Evolutionary conservation across 768 basidiomycete genomes (phyloP), one percentile per base, ranked within the genome.

Genomic region (Harrya chromipes): DNA sequence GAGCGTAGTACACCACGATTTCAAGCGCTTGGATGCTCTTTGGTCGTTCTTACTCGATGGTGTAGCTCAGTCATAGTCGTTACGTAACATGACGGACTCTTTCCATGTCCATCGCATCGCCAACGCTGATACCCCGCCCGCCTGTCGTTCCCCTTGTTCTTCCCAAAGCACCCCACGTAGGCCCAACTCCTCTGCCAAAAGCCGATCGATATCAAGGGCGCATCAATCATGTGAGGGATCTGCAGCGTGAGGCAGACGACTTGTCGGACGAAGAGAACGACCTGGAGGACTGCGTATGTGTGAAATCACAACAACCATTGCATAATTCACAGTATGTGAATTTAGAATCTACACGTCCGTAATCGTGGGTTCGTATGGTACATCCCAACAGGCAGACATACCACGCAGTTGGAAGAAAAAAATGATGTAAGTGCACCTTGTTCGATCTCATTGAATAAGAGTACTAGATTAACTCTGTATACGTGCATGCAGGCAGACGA

Each of bases 1-100:
- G 54, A 94, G 84, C 70, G 73, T 98, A 56, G 80, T 95, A 4
- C 92, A 98, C 66, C 97, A 99, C 61, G 89, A 98, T 65, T 98
- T 85, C 67, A 91, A 90, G 66, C 71, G 88, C 56, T 55, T 80
- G 2, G 73, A 82, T 13, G 92, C 83, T 0, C 71, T 98, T 45
- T 97, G 94, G 93, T 76, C 74, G 16, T 97, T 97, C 71, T 69
- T 98, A 58, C 77, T 88, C 47, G 78, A 67, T 43, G 51, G 45
- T 19, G 24, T 37, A 27, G 16, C 21, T 17, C 20, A 35, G 1
- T 47, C 20, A 14, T 16, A 14, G 33, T 33, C 6, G 14, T 33
- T 33, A 33, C 33, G 33, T 33, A 33, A 33, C 6, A 33, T 14
- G 6, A 33, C 33, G 8, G 16, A 6, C 14, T 16, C 1, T 3